Conservation (phyloP, 2,329 filamentous ascomycete genomes). For the Helminthosporium solani region DNA sequence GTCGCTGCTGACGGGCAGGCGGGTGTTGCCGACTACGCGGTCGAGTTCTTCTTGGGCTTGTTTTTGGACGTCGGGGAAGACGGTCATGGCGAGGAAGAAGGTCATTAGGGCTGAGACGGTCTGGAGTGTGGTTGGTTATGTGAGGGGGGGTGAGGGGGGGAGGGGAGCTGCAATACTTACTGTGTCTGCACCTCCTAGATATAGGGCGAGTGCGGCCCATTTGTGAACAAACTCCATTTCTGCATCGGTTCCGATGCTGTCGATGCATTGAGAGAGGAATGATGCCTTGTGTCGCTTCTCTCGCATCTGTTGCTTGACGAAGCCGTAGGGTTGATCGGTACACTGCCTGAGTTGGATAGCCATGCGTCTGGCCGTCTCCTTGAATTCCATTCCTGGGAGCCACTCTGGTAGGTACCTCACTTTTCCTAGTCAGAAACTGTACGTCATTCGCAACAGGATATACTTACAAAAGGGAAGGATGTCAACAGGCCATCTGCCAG, state of each 20-base stretch:
- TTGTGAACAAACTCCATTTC: conserved; percentile 39
- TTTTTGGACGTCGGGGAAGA: conserved; percentile 50
- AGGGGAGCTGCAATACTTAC: conserved; percentile 17
- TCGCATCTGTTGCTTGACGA: conserved; percentile 43
- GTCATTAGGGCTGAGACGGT: conserved; percentile 45
- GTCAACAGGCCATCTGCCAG: conserved; percentile 51
- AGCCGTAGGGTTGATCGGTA: conserved; percentile 43
- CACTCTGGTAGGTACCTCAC: conserved; percentile 47
- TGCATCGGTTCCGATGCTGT: conserved; percentile 24
- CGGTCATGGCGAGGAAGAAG: conserved; percentile 55
- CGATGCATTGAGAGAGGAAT: conserved; percentile 43
- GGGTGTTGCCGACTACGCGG: conserved; percentile 46
- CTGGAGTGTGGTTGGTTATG: conserved; percentile 13
- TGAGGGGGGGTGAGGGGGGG: not conserved
- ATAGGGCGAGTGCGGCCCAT: conserved; percentile 46
- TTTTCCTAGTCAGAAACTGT: not conserved
- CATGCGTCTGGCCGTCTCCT: conserved; percentile 41
- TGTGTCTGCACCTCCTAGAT: conserved; percentile 47
- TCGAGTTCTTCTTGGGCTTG: conserved; percentile 54
- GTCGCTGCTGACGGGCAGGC: conserved; percentile 53
- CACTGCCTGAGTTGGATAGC: conserved; percentile 26
- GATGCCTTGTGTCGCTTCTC: conserved; percentile 31
- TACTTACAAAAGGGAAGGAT: conserved; percentile 45
- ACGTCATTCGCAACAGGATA: not conserved
- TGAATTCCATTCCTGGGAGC: conserved; percentile 49